phyloP scores from a whole-genome alignment of 23 red algal genomes.

The Gracilaria gracilis region DNA sequence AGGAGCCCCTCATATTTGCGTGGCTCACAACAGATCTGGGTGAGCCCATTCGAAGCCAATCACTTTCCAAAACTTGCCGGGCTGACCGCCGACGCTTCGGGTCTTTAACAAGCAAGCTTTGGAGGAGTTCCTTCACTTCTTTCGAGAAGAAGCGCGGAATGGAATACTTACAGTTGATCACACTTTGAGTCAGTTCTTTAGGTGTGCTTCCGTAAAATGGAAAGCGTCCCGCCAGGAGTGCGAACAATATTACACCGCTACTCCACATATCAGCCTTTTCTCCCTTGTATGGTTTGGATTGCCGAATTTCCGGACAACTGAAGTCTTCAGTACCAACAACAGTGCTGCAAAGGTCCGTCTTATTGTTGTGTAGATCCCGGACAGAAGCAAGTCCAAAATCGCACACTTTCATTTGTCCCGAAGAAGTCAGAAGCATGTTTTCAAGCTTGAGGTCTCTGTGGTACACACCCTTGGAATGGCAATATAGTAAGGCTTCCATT shows the following conservation, averaged over 20 bases:
- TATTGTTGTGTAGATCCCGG: slow-evolving; percentile 20
- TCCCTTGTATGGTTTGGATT: slow-evolving; percentile 66
- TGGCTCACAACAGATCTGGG: background rate
- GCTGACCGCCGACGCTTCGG: slow-evolving; percentile 25
- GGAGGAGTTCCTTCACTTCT: slow-evolving; percentile 35
- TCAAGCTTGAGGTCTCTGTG: slow-evolving; percentile 81
- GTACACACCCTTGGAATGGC: slow-evolving; percentile 64
- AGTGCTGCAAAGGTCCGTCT: slow-evolving; percentile 43
- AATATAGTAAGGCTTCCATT: slow-evolving; percentile 62
- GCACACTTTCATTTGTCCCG: slow-evolving; percentile 82
- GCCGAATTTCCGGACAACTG: slow-evolving; percentile 74
- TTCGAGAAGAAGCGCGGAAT: slow-evolving; percentile 67
- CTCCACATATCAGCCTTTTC: slow-evolving; percentile 88
- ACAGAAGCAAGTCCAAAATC: slow-evolving; percentile 90
- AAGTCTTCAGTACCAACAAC: slow-evolving; percentile 76
- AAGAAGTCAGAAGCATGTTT: slow-evolving; percentile 70
- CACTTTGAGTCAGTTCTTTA: slow-evolving; percentile 42
- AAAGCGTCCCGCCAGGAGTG: slow-evolving; percentile 63
- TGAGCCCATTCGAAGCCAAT: slow-evolving; percentile 23
- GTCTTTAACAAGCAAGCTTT: slow-evolving; percentile 21
- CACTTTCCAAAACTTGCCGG: background rate
- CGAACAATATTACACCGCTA: slow-evolving; percentile 71
- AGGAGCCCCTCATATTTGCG: too few species aligned
- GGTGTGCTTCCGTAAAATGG: slow-evolving; percentile 60
- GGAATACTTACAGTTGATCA: slow-evolving; percentile 37